A percentile compares a stretch with the other conserved stretches of the same genome.
These are phyloP conservation scores for Ustilago esculenta DNA, from an alignment of 1,284 basidiomycete species.

Conservation along the genomic window DNA sequence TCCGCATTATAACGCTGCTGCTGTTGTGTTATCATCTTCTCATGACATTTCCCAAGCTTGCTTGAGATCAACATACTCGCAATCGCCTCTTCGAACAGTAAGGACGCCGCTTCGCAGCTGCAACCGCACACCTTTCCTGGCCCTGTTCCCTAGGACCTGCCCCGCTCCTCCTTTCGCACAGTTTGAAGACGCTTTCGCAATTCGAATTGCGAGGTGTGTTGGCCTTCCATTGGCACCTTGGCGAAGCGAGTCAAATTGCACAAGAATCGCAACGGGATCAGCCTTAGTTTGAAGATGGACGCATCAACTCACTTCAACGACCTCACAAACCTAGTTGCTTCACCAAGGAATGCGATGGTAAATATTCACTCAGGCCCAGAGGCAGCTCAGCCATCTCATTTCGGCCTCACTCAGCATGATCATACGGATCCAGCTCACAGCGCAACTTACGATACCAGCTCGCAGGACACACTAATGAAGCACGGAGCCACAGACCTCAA, in stretches of 20 bases:
- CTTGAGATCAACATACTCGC: background rate
- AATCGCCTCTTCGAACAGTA: background rate
- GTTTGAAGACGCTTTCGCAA: too few relatives aligned
- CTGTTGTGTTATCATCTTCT: background rate
- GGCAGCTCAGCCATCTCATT: background rate
- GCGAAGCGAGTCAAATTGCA: background rate
- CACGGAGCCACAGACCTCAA: conserved; percentile 5
- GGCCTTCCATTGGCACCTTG: too few relatives aligned
- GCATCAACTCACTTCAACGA: conserved; percentile 27
- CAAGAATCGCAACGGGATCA: conserved; percentile 1
- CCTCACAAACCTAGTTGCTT: conserved; percentile 24
- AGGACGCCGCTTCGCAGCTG: background rate
- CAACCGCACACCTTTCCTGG: background rate
- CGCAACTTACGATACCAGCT: conserved; percentile 9
- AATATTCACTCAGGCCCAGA: background rate
- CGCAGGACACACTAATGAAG: conserved; percentile 19
- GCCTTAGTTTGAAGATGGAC: conserved; percentile 32
- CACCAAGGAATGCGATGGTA: conserved; percentile 4
- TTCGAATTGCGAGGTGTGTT: too few relatives aligned
- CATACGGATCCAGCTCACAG: conserved; percentile 2
- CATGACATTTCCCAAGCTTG: background rate
- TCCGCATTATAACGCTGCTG: background rate
- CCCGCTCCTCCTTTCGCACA: background rate
- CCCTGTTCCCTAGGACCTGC: background rate
- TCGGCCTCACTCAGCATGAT: background rate